These are phyloP conservation scores for Candida montana DNA, from an alignment of 805 yeast species.

Conservation along the genomic window DNA sequence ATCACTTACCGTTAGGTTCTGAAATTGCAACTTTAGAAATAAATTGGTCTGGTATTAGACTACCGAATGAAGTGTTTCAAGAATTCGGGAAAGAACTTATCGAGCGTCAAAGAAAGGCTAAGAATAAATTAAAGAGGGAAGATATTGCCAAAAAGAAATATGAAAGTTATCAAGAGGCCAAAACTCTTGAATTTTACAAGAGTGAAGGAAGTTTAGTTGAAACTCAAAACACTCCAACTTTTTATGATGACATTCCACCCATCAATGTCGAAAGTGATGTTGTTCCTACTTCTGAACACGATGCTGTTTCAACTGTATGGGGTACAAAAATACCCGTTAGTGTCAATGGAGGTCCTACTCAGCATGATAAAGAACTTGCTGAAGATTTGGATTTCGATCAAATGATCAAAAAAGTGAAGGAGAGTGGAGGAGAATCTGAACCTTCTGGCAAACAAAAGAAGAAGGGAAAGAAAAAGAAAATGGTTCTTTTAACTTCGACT, in stretches of 20 bases:
- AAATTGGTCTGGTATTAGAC: constrained; percentile 59
- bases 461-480: constrained; percentile 21
- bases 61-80: constrained; percentile 36
- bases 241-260: constrained; percentile 5
- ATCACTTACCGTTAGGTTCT: constrained; percentile 82
- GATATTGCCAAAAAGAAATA: constrained; percentile 56
- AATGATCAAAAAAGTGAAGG: constrained; percentile 17
- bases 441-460: constrained; percentile 12
- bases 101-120: constrained; percentile 48
- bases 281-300: background rate
- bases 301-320: constrained; percentile 56
- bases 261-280: constrained; percentile 26
- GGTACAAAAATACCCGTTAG: constrained; percentile 46
- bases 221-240: background rate
- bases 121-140: constrained; percentile 48
- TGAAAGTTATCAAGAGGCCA: constrained; percentile 51
- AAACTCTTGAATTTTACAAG: constrained; percentile 49
- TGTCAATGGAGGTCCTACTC: constrained; percentile 24
- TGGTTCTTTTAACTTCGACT: constrained; percentile 14
- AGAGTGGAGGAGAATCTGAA: background rate
- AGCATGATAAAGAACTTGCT: constrained; percentile 26
- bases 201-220: constrained; percentile 4
- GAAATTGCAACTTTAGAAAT: constrained; percentile 80
- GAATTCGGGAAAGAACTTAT: constrained; percentile 49
- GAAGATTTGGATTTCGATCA: constrained; percentile 28